phyloP scores from a whole-genome alignment of 2,329 filamentous ascomycete genomes.

The Hypoxylon sp. region DNA sequence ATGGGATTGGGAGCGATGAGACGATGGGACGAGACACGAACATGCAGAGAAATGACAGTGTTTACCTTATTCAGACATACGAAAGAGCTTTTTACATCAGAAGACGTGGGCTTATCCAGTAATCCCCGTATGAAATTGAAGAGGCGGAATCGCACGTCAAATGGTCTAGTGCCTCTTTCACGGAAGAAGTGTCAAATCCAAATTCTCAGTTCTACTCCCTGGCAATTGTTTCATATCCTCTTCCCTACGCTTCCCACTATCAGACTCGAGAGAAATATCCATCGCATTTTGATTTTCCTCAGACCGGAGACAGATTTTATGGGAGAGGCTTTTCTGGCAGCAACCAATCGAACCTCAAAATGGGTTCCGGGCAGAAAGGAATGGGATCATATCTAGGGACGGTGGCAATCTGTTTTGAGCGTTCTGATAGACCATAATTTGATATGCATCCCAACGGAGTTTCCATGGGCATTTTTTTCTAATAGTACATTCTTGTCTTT shows the following conservation, averaged over 20 bases:
- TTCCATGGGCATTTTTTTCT: conserved; percentile 35
- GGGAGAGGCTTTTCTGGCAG: conserved; percentile 27
- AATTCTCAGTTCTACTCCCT: not conserved
- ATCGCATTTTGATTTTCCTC: conserved; percentile 10
- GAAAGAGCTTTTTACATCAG: conserved; percentile 12
- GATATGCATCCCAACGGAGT: conserved; percentile 45
- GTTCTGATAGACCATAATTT: conserved; percentile 46
- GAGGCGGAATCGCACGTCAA: conserved; percentile 24
- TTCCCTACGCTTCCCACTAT: conserved; percentile 3
- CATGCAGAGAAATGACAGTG: conserved; percentile 24
- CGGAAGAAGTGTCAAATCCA: not conserved
- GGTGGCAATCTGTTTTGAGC: conserved; percentile 42
- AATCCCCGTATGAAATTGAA: conserved; percentile 20
- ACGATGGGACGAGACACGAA: conserved; percentile 45
- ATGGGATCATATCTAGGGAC: conserved; percentile 31
- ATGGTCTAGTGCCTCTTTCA: not conserved
- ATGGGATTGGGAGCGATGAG: conserved; percentile 33
- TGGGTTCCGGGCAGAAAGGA: conserved; percentile 29
- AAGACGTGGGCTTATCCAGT: conserved; percentile 6
- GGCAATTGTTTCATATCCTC: not conserved
- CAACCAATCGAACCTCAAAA: conserved; percentile 32
- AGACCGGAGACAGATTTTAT: conserved; percentile 19
- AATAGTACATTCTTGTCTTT: conserved; percentile 11
- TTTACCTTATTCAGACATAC: conserved; percentile 23
- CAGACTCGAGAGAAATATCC: not conserved